phyloP scores from a whole-genome alignment of 2,329 filamentous ascomycete species.

The Fusarium xyrophilum region DNA sequence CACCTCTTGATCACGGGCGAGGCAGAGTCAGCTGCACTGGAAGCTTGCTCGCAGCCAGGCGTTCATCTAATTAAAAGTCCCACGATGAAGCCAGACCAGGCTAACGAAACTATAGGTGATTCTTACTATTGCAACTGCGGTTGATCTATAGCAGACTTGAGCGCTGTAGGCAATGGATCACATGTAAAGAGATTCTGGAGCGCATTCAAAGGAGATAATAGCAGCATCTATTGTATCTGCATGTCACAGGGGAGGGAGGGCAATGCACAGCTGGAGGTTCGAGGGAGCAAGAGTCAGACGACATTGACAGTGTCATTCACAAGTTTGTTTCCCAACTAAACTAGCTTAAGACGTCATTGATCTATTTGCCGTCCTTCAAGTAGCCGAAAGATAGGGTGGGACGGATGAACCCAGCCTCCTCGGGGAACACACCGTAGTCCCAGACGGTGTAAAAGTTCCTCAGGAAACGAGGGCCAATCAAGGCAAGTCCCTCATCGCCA shows the following conservation, averaged over 20 bases:
- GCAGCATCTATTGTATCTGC: fast-evolving
- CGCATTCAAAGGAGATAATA: fast-evolving
- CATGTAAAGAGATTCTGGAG: not conserved
- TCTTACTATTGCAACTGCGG: not conserved
- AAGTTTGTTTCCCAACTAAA: not conserved
- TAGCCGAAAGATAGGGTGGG: slow-evolving; percentile 37
- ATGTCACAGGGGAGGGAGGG: fast-evolving
- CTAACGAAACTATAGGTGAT: not conserved
- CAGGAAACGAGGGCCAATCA: slow-evolving; percentile 44
- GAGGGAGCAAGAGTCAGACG: not conserved
- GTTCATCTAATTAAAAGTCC: fast-evolving
- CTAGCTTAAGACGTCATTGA: fast-evolving
- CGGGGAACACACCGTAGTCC: slow-evolving; percentile 40
- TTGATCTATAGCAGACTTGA: fast-evolving
- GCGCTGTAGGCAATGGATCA: fast-evolving
- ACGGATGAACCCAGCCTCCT: not conserved
- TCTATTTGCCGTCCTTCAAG: slow-evolving; percentile 25
- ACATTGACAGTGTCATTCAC: fast-evolving
- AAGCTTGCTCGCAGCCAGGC: not conserved
- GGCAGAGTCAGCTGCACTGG: not conserved
- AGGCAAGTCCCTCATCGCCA: slow-evolving; percentile 35
- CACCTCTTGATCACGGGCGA: not conserved
- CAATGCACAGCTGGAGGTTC: not conserved
- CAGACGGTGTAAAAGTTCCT: slow-evolving; percentile 46
- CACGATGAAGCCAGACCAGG: fast-evolving